These are phyloP conservation scores for Aspergillus sojae DNA, from an alignment of 2,329 filamentous ascomycete genomes.

Conservation along the genomic window DNA sequence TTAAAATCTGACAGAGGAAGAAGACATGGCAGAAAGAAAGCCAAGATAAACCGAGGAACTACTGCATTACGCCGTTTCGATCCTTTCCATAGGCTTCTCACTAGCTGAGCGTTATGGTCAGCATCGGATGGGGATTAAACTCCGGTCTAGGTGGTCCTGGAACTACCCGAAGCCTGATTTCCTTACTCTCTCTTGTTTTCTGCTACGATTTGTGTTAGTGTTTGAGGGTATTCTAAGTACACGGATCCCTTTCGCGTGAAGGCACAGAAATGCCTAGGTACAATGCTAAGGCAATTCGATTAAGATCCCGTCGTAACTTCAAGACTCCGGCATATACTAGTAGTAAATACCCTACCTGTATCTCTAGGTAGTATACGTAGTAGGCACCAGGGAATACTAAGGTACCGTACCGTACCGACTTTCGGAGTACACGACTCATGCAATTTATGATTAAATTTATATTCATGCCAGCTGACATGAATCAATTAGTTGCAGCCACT, in stretches of 20 bases:
- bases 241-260: background rate
- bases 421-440: background rate
- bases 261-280: background rate
- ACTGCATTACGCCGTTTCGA: background rate
- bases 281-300: background rate
- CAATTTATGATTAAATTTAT: background rate
- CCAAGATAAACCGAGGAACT: constrained; percentile 3
- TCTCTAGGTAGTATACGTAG: background rate
- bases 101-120: background rate
- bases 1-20: background rate
- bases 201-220: background rate
- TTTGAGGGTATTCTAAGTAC: background rate
- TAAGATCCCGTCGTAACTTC: background rate
- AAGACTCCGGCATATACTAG: background rate
- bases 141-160: background rate
- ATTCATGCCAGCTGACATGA: background rate
- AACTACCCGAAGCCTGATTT: background rate
- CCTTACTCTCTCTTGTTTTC: background rate
- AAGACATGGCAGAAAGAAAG: background rate
- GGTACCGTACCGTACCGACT: background rate
- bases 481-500: background rate
- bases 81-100: background rate
- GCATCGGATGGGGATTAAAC: constrained; percentile 1
- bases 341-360: background rate
- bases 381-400: background rate